Evolutionary conservation across 2,329 filamentous ascomycete species (phyloP).

Genomic region (Alternaria triticina): DNA sequence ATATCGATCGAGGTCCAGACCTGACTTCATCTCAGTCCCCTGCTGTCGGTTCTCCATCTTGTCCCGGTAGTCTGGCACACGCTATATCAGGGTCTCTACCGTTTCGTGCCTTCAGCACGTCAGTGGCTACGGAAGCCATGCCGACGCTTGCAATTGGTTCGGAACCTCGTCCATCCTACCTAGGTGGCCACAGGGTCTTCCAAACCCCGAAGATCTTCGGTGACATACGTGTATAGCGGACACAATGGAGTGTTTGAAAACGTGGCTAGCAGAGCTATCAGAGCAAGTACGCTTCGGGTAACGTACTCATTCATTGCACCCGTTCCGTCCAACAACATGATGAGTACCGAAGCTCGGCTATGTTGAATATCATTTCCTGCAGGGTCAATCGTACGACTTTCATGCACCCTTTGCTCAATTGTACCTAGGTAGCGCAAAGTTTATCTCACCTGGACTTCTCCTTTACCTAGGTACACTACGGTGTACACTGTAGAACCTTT

Average conservation of each 20-base stretch:
- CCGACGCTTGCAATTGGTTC: neutral
- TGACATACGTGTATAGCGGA: neutral
- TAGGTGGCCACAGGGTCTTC: constrained; percentile 1
- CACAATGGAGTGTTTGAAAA: neutral
- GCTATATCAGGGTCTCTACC: constrained; percentile 8
- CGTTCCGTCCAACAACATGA: neutral
- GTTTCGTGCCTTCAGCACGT: neutral
- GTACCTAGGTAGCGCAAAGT: neutral
- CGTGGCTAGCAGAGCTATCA: neutral
- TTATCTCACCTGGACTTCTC: neutral
- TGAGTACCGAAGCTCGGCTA: neutral
- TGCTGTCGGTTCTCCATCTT: neutral
- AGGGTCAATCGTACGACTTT: neutral
- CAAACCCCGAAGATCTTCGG: constrained; percentile 8
- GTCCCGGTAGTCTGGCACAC: constrained; percentile 1
- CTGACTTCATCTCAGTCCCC: neutral
- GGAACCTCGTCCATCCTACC: neutral
- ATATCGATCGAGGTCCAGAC: constrained; percentile 8
- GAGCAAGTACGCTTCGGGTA: neutral
- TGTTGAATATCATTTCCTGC: neutral
- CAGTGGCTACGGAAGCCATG: neutral
- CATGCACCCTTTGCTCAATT: neutral
- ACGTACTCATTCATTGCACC: neutral
- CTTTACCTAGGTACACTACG: neutral
- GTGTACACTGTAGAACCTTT: neutral